Conservation (phyloP, 164 flowering plant species). For the Nymphaea colorata region DNA sequence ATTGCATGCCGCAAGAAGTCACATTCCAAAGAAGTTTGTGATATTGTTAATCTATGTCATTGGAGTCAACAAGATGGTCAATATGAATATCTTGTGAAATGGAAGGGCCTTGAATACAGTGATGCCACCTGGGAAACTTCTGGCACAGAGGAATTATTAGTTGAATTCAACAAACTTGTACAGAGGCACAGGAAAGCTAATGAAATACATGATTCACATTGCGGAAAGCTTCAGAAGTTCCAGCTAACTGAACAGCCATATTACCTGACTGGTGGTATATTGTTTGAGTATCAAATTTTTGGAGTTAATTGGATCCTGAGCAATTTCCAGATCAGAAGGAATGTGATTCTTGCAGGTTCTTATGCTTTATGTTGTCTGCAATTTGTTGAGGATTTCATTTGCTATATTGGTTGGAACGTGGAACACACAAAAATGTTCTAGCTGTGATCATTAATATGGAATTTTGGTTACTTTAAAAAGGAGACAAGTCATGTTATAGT, state of each 20-base stretch:
- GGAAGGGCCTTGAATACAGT: slow-evolving; percentile 8
- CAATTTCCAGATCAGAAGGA: slow-evolving; percentile 2
- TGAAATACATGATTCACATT: slow-evolving; percentile 1
- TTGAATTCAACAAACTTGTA: slow-evolving; percentile 1
- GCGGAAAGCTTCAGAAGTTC: neutral
- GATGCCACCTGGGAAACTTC: slow-evolving; percentile 7
- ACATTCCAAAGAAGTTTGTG: neutral
- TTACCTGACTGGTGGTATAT: slow-evolving; percentile 5
- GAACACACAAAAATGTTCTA: too few species aligned
- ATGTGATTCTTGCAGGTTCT: slow-evolving; percentile 9
- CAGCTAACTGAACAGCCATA: slow-evolving; percentile 1
- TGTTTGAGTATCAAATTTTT: slow-evolving; percentile 5
- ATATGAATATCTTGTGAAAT: slow-evolving; percentile 6
- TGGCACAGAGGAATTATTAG: slow-evolving; percentile 1
- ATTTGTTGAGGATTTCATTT: too few species aligned
- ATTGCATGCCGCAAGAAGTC: slow-evolving; percentile 6
- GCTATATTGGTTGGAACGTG: too few species aligned
- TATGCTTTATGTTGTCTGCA: neutral
- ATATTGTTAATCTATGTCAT: neutral
- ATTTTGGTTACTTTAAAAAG: too few species aligned
- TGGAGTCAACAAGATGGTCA: neutral
- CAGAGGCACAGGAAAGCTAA: slow-evolving; percentile 4
- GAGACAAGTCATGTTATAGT: too few species aligned
- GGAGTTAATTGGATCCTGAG: slow-evolving; percentile 6
- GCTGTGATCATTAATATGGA: too few species aligned